A percentile compares a stretch with the other conserved stretches of the same genome.
Conservation (phyloP, 2,329 filamentous ascomycete genomes). For the Penicillium sp. region DNA sequence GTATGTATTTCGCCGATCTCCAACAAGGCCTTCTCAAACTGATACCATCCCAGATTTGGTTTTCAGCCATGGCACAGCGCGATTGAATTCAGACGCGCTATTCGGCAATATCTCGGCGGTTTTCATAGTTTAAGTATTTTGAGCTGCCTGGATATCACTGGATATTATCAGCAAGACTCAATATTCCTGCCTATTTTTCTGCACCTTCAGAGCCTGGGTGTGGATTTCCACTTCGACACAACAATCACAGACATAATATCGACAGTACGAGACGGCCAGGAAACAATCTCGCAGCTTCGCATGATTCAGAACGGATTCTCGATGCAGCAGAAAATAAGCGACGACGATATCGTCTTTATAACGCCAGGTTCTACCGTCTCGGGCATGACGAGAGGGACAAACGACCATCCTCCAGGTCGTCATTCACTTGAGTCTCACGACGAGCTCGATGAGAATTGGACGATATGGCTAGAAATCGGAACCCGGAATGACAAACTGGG, state of each 20-base stretch:
- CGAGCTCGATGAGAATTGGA: slow-evolving; percentile 43
- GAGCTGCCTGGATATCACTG: slow-evolving; percentile 20
- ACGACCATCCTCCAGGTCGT: slow-evolving; percentile 28
- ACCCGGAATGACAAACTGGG: slow-evolving; percentile 35
- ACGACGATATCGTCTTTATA: slow-evolving; percentile 42
- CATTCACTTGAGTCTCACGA: slow-evolving; percentile 24
- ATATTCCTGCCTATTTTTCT: slow-evolving; percentile 25
- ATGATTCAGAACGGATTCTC: background rate
- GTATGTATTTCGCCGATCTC: slow-evolving; percentile 4
- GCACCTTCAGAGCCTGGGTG: slow-evolving; percentile 24
- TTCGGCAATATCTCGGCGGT: slow-evolving; percentile 24
- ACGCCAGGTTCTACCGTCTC: slow-evolving; percentile 43
- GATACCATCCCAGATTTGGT: slow-evolving; percentile 19
- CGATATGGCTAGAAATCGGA: slow-evolving; percentile 43
- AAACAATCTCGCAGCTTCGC: slow-evolving; percentile 25
- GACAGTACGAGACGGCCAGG: slow-evolving; percentile 8
- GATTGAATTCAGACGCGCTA: slow-evolving; percentile 26
- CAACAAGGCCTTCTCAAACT: background rate
- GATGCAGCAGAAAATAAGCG: slow-evolving; percentile 20
- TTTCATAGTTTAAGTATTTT: slow-evolving; percentile 19
- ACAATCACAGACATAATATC: slow-evolving; percentile 28
- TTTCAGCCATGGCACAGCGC: slow-evolving; percentile 33
- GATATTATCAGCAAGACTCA: slow-evolving; percentile 29
- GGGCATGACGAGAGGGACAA: slow-evolving; percentile 36
- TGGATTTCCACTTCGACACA: slow-evolving; percentile 30